Conservation (phyloP, 164 flowering plant species). For the Sextonia rubra region DNA sequence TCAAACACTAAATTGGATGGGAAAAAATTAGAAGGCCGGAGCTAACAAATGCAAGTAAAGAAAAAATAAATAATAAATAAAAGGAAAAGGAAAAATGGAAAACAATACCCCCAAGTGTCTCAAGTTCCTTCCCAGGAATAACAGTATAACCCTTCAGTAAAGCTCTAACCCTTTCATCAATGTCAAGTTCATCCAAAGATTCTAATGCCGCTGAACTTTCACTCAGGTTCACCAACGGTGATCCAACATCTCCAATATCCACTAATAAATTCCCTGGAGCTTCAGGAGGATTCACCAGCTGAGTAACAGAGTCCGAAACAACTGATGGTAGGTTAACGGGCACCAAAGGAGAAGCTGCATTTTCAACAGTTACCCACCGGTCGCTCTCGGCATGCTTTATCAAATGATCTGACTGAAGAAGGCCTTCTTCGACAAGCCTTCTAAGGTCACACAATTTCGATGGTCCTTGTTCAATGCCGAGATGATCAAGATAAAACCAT, state of each 20-base stretch:
- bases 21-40: too few relatives aligned
- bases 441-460: conserved; percentile 71
- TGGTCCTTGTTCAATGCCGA: conserved; percentile 84
- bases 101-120: conserved; percentile 62
- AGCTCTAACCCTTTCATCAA: conserved; percentile 78
- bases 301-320: conserved; percentile 68
- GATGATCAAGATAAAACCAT: conserved; percentile 90
- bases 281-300: conserved; percentile 84
- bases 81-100: neutral
- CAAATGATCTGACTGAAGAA: conserved; percentile 79
- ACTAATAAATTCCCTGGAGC: conserved; percentile 85
- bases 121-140: conserved; percentile 77
- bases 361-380: conserved; percentile 94
- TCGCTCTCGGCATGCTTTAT: conserved; percentile 78
- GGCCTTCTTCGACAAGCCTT: conserved; percentile 67
- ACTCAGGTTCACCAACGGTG: conserved; percentile 16
- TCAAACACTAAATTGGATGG: neutral
- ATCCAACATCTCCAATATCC: conserved; percentile 52
- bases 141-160: conserved; percentile 53
- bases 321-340: conserved; percentile 48
- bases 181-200: conserved; percentile 45
- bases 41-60: neutral
- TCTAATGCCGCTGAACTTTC: conserved; percentile 25
- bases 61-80: neutral
- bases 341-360: conserved; percentile 85